phyloP scores from a whole-genome alignment of 2,329 filamentous ascomycete genomes.

The Botrytis hyacinthi region DNA sequence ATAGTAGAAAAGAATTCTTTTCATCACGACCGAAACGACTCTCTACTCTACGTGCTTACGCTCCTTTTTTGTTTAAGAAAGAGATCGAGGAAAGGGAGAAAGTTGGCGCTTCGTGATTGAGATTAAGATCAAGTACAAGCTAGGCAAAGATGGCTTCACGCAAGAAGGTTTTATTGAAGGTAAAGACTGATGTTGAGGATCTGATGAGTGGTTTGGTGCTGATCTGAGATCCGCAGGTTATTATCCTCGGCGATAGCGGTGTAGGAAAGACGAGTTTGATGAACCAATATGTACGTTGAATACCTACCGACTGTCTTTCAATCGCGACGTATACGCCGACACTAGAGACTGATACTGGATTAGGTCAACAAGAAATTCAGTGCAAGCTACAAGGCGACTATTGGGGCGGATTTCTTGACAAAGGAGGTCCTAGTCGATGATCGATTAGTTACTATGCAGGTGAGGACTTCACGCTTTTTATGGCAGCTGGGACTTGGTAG shows the following conservation, averaged over 20 bases:
- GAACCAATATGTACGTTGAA: slow-evolving; percentile 95
- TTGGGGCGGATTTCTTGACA: slow-evolving; percentile 96
- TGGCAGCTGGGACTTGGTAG: not conserved
- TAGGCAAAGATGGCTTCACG: slow-evolving; percentile 35
- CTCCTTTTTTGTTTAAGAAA: not conserved
- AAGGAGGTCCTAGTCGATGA: slow-evolving; percentile 98
- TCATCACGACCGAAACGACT: not conserved
- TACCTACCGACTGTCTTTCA: not conserved
- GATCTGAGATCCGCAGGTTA: slow-evolving; percentile 62
- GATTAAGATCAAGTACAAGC: slow-evolving; percentile 9
- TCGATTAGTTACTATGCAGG: slow-evolving; percentile 97
- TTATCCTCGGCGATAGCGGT: slow-evolving; percentile 97
- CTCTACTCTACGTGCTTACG: not conserved
- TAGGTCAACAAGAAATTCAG: slow-evolving; percentile 99
- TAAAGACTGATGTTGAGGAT: slow-evolving; percentile 38
- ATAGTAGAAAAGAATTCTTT: no score
- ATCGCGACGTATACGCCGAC: not conserved
- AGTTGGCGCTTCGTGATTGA: slow-evolving; percentile 11
- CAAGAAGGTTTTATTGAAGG: slow-evolving; percentile 70
- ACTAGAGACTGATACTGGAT: slow-evolving; percentile 26
- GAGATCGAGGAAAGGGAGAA: slow-evolving; percentile 3
- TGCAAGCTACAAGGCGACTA: slow-evolving; percentile 98
- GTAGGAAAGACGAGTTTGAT: slow-evolving; percentile 99
- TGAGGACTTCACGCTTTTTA: slow-evolving; percentile 41
- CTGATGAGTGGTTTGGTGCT: slow-evolving; percentile 4